Evolutionary conservation across 2,329 filamentous ascomycete species (phyloP).

Genomic region (Sporothrix curviconia): DNA sequence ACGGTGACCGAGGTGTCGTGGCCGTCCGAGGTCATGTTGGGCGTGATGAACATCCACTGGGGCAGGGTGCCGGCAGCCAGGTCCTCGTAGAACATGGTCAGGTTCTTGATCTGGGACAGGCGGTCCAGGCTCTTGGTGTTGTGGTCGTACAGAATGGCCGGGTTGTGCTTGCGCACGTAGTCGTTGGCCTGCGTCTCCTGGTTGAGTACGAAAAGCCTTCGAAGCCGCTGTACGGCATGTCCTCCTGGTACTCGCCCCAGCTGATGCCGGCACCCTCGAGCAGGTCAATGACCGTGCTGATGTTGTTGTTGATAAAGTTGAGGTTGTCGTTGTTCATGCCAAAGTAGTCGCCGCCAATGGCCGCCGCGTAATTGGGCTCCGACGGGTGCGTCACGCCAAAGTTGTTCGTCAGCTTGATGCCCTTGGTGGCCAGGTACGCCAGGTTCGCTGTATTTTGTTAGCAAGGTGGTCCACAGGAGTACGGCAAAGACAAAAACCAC

Average conservation of each 20-base stretch:
- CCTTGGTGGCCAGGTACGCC: slow-evolving; percentile 50
- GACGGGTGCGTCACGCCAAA: slow-evolving; percentile 64
- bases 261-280: slow-evolving; percentile 58
- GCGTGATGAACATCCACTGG: slow-evolving; percentile 66
- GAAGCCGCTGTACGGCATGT: slow-evolving; percentile 69
- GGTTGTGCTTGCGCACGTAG: slow-evolving; percentile 81
- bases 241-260: slow-evolving; percentile 71
- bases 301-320: slow-evolving; percentile 49
- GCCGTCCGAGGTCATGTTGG: slow-evolving; percentile 69
- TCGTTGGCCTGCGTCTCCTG: slow-evolving; percentile 59
- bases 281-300: slow-evolving; percentile 62
- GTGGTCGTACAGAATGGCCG: slow-evolving; percentile 58
- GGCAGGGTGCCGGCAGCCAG: slow-evolving; percentile 57
- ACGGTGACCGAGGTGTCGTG: slow-evolving; percentile 67
- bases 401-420: slow-evolving; percentile 55
- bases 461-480: too few species aligned
- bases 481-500: too few species aligned
- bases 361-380: slow-evolving; percentile 68
- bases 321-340: slow-evolving; percentile 66
- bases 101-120: slow-evolving; percentile 66
- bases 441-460: slow-evolving; percentile 39
- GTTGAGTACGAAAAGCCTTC: slow-evolving; percentile 60
- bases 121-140: slow-evolving; percentile 54
- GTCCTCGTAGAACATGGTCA: slow-evolving; percentile 62
- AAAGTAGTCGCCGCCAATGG: slow-evolving; percentile 65